A percentile compares a stretch with the other conserved stretches of the same genome.
These are phyloP conservation scores for Ophiostoma triangulosporum DNA, from an alignment of 2,329 filamentous ascomycete species.

Conservation along the genomic window DNA sequence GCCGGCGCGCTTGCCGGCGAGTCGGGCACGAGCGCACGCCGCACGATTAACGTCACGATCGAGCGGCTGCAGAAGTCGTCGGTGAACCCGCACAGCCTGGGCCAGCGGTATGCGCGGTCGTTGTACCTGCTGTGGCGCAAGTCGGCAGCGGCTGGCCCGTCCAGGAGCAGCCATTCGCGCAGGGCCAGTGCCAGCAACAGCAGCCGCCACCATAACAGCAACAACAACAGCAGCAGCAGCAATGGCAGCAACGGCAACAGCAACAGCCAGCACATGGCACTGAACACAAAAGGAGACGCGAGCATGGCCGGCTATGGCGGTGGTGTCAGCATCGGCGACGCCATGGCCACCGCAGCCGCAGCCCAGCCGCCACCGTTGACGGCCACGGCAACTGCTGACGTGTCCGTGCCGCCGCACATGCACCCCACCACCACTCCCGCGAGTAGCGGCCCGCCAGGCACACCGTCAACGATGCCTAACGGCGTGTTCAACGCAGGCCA, in stretches of 20 bases:
- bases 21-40: slow-evolving; percentile 41
- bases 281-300: not conserved
- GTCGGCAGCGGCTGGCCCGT: not conserved
- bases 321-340: not conserved
- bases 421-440: not conserved
- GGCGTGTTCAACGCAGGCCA: not conserved
- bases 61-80: slow-evolving; percentile 45
- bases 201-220: not conserved
- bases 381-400: not conserved
- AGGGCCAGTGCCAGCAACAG: not conserved
- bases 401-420: not conserved
- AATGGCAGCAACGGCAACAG: not conserved
- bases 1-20: slow-evolving; percentile 44
- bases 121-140: slow-evolving; percentile 46
- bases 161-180: not conserved
- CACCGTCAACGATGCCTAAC: not conserved
- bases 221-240: not conserved
- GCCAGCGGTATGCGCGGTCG: slow-evolving; percentile 46
- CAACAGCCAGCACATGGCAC: not conserved
- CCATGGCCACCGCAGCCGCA: not conserved
- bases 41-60: slow-evolving; percentile 44
- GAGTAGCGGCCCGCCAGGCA: not conserved
- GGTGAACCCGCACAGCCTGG: slow-evolving; percentile 43
- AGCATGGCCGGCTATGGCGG: not conserved
- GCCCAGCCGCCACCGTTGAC: not conserved